Evolutionary conservation across 371 early-diverging fungal species (phyloP).

Genomic region (Synchytrium microbalum): DNA sequence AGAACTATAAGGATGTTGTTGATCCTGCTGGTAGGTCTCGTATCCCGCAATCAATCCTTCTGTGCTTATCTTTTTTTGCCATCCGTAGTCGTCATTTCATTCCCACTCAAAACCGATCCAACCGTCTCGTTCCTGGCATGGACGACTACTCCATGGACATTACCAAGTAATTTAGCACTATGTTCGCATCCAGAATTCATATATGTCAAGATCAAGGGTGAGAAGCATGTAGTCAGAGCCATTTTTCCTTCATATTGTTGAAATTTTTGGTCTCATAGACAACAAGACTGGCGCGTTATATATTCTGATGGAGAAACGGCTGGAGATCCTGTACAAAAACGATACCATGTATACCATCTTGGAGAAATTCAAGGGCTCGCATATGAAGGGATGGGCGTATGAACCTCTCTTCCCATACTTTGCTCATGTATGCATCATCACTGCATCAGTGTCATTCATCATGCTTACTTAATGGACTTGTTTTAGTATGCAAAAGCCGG

Average conservation of each 20-base stretch:
- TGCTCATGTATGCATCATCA: constrained; percentile 20
- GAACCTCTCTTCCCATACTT: constrained; percentile 87
- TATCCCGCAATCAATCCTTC: neutral
- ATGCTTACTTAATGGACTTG: neutral
- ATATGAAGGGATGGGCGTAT: constrained; percentile 86
- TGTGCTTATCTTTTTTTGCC: constrained; percentile 3
- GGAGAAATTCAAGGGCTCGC: constrained; percentile 70
- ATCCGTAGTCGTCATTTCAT: constrained; percentile 76
- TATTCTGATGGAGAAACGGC: constrained; percentile 78
- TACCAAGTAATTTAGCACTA: constrained; percentile 95
- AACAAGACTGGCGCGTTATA: constrained; percentile 69
- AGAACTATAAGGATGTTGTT: constrained; percentile 98
- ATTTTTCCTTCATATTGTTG: neutral
- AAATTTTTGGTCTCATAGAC: constrained; percentile 16
- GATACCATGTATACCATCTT: constrained; percentile 89
- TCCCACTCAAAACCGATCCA: constrained; percentile 84
- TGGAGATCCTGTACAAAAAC: constrained; percentile 87
- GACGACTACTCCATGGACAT: constrained; percentile 99
- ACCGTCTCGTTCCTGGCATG: constrained; percentile 85
- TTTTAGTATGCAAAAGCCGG: constrained; percentile 20
- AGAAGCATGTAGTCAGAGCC: constrained; percentile 8
- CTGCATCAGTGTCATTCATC: neutral
- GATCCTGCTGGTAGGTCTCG: constrained; percentile 79
- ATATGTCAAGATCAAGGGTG: constrained; percentile 91
- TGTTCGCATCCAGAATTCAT: constrained; percentile 91